Evolutionary conservation across 2,329 filamentous ascomycete genomes (phyloP), one percentile per base, ranked within the genome.

Genomic region (Pyrenophora tritici-repentis): DNA sequence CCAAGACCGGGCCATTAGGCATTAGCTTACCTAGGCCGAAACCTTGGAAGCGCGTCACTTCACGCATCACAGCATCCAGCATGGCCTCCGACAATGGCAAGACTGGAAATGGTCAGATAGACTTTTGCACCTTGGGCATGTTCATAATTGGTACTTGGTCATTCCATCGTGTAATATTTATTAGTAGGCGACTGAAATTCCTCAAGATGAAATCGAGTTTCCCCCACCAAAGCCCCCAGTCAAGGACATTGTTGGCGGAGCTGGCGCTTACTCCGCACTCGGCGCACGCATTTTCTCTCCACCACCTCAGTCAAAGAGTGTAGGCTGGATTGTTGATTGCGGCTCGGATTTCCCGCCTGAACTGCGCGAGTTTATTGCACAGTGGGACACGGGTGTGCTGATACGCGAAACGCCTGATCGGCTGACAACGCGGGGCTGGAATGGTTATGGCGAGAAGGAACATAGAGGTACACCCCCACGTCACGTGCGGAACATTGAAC

Each of bases 251-350:
- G 80, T 94, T n/a, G 94, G 94, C 44, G 94, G 94, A 18, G 94
- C 89, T 22, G 94, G 92, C 20, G 84, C 91, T 2, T 97, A 90
- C 72, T 87, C 89, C 7, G 91, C 91, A 6, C 79, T 97, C 6
- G 94, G 94, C 16, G 94, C 94, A 14, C 89, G 94, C 26, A 80
- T 99, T 41, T 88, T 96, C 71, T 93, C 91, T 4, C 89, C 90
- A 2, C 81, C 85, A 3, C 67, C 73, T 6, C 63, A 79, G 38
- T 89, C 90, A 17, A 79, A 78, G 32, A 81, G 83, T 2, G 85
- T 97, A 5, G 91, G 90, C 57, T 97, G 92, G 92, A 87, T 97
- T 56, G 85, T 97, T 36, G 93, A 99, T 73, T 84, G 86, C 65
- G 94, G 94, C 24, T 87, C 84, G 13, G 94, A 97, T 74, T 97